Conservation (phyloP, 2,329 filamentous ascomycete species). For the Phialophora verrucosa region DNA sequence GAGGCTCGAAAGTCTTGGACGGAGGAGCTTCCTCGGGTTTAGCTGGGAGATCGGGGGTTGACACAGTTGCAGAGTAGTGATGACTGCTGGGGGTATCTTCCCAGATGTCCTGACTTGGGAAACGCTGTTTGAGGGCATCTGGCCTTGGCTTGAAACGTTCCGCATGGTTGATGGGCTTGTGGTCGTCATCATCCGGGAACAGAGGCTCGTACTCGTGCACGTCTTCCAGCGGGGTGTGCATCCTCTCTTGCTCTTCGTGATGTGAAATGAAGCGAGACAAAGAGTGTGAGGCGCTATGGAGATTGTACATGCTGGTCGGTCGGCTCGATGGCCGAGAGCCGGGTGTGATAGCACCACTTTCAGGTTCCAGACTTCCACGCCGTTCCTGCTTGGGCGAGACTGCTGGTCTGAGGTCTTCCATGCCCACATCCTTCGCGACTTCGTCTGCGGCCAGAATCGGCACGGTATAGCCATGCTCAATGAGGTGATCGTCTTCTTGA, state of each 20-base stretch:
- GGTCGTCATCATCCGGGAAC: slow-evolving; percentile 78
- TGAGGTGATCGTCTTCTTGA: slow-evolving; percentile 58
- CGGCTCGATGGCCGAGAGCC: slow-evolving; percentile 66
- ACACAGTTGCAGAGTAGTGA: slow-evolving; percentile 77
- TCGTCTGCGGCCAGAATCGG: slow-evolving; percentile 92
- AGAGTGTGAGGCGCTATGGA: slow-evolving; percentile 47
- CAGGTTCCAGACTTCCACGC: slow-evolving; percentile 64
- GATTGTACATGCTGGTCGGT: slow-evolving; percentile 67
- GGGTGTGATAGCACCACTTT: slow-evolving; percentile 58
- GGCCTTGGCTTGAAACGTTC: slow-evolving; percentile 63
- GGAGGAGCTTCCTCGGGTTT: slow-evolving; percentile 44
- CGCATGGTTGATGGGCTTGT: slow-evolving; percentile 58
- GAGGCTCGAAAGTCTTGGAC: slow-evolving; percentile 46
- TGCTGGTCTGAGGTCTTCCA: slow-evolving; percentile 76
- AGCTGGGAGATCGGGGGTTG: slow-evolving; percentile 71
- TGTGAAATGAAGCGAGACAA: slow-evolving; percentile 62
- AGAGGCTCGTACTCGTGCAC: slow-evolving; percentile 94
- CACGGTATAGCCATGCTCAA: slow-evolving; percentile 68
- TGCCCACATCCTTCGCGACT: slow-evolving; percentile 72
- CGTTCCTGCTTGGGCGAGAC: slow-evolving; percentile 75
- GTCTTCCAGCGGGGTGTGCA: slow-evolving; percentile 76
- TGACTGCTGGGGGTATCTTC: slow-evolving; percentile 91
- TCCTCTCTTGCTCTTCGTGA: slow-evolving; percentile 57
- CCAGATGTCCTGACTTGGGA: slow-evolving; percentile 96
- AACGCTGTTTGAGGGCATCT: slow-evolving; percentile 67